Conservation (phyloP, 805 yeast genomes). For the Sugiyamaella mastotermitis region DNA sequence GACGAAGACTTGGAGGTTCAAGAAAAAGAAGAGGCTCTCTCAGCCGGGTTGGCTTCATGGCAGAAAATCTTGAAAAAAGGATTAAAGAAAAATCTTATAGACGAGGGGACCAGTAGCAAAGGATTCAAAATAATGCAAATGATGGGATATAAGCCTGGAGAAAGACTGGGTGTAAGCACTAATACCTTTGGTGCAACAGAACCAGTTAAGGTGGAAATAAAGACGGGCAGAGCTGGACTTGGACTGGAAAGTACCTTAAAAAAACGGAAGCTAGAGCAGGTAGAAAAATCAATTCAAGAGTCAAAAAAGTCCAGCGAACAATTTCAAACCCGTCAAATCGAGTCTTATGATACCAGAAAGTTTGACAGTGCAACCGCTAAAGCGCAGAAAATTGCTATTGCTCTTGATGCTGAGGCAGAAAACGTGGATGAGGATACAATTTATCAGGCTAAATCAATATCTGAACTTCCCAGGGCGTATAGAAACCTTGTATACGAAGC, state of each 20-base stretch:
- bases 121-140: conserved; percentile 45
- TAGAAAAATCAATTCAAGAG: conserved; percentile 3
- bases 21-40: conserved; percentile 3
- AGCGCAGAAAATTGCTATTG: conserved; percentile 9
- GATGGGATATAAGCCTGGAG: conserved; percentile 53
- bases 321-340: conserved; percentile 4
- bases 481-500: conserved; percentile 9
- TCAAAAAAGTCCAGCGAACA: conserved; percentile 6
- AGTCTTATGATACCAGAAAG: neutral
- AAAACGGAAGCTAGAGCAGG: conserved; percentile 9
- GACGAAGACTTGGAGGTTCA: conserved; percentile 6
- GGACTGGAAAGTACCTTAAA: conserved; percentile 12
- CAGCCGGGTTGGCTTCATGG: neutral
- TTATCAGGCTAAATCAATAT: conserved; percentile 6
- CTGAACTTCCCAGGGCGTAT: conserved; percentile 19
- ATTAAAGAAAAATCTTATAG: conserved; percentile 3
- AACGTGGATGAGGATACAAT: conserved; percentile 6
- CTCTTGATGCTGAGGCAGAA: conserved; percentile 8
- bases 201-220: conserved; percentile 5
- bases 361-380: neutral
- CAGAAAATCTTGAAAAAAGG: conserved; percentile 7
- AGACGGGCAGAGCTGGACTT: conserved; percentile 14
- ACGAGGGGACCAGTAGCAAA: conserved; percentile 5
- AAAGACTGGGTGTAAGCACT: conserved; percentile 34
- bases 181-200: conserved; percentile 1